Evolutionary conservation across 306 rosid genomes (phyloP).

Genomic region (Quercus robur): DNA sequence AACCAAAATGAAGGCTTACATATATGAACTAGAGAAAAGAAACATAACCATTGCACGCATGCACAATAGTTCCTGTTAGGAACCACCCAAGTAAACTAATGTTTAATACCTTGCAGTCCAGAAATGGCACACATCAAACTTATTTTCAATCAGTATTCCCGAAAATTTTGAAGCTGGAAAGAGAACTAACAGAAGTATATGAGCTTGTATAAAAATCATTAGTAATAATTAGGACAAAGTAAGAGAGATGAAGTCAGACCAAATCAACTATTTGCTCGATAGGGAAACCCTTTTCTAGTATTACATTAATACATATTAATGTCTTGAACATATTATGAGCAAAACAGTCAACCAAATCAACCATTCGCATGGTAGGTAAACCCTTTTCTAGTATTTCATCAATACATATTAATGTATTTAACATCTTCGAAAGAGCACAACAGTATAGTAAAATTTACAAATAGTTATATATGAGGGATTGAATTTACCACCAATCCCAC

Average conservation of each 20-base stretch:
- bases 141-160: too few species aligned
- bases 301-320: slow-evolving; percentile 47
- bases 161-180: background rate
- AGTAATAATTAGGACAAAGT: background rate
- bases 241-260: slow-evolving; percentile 17
- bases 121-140: too few species aligned
- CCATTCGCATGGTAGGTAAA: background rate
- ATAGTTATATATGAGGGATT: slow-evolving; percentile 36
- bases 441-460: slow-evolving; percentile 46
- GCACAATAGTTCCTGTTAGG: too few species aligned
- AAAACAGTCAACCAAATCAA: slow-evolving; percentile 5
- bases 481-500: slow-evolving; percentile 51
- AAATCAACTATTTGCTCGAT: background rate
- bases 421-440: slow-evolving; percentile 32
- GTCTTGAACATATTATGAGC: slow-evolving; percentile 25
- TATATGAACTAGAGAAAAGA: too few species aligned
- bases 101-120: too few species aligned
- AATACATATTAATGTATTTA: slow-evolving; percentile 40
- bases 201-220: background rate
- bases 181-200: background rate
- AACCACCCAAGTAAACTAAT: too few species aligned
- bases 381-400: slow-evolving; percentile 44
- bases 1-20: too few species aligned
- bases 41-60: too few species aligned
- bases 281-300: slow-evolving; percentile 30